Conservation (phyloP, 78 protist genomes). For the Dictyostelium citrinum region DNA sequence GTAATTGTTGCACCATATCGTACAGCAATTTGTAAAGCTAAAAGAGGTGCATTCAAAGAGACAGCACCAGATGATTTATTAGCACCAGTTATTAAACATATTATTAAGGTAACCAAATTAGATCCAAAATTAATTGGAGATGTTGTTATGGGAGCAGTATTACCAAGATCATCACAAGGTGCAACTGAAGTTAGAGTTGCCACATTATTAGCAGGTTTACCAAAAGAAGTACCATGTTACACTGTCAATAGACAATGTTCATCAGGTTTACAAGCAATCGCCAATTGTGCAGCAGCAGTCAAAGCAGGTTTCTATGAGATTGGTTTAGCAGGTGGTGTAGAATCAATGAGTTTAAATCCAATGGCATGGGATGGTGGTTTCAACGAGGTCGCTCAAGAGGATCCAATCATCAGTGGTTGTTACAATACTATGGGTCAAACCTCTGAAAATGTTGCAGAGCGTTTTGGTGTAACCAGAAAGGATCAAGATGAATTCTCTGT, state of each 20-base stretch:
- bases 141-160: constrained; percentile 83
- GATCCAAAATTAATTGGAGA: constrained; percentile 81
- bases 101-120: constrained; percentile 44
- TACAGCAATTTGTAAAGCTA: constrained; percentile 84
- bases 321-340: constrained; percentile 95
- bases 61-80: constrained; percentile 83
- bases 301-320: constrained; percentile 79
- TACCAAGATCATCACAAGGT: constrained; percentile 80
- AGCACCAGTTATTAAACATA: constrained; percentile 78
- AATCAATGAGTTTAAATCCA: constrained; percentile 84
- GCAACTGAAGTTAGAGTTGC: constrained; percentile 82
- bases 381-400: constrained; percentile 68
- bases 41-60: constrained; percentile 86
- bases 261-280: constrained; percentile 94
- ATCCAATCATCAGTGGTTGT: constrained; percentile 76
- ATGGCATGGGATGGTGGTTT: constrained; percentile 83
- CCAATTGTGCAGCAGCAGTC: constrained; percentile 85
- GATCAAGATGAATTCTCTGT: constrained; percentile 92
- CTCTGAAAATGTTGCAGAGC: constrained; percentile 88
- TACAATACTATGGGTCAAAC: constrained; percentile 91
- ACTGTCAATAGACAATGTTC: constrained; percentile 91
- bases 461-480: constrained; percentile 88
- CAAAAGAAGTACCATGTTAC: constrained; percentile 71
- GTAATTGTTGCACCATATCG: constrained; percentile 83
- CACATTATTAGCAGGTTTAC: constrained; percentile 79